phyloP scores from a whole-genome alignment of 257 asterid species.

The Lycium barbarum region DNA sequence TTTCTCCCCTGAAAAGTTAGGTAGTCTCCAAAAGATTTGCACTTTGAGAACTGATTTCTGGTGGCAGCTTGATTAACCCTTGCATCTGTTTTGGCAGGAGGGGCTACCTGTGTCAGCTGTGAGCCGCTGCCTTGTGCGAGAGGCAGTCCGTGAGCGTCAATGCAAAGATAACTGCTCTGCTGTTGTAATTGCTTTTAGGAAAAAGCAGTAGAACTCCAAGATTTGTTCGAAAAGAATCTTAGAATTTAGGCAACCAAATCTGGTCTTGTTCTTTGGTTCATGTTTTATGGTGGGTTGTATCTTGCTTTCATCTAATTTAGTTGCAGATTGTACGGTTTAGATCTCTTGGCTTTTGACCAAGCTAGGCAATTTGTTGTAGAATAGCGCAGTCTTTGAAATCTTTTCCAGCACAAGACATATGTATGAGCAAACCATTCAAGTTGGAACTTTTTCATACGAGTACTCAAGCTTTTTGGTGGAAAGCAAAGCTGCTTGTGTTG shows the following conservation, averaged over 20 bases:
- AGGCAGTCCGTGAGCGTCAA: conserved; percentile 84
- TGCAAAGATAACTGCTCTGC: conserved; percentile 98
- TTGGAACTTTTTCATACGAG: neutral
- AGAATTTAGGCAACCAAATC: conserved; percentile 9
- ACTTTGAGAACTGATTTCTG: neutral
- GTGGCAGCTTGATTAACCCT: neutral
- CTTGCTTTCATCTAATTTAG: neutral
- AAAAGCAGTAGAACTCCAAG: conserved; percentile 31
- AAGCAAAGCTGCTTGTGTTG: neutral
- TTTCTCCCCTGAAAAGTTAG: neutral
- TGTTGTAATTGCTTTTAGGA: conserved; percentile 59
- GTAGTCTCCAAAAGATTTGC: neutral
- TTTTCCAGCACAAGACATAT: neutral
- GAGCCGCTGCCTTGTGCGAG: conserved; percentile 77
- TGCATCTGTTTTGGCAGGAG: conserved; percentile 53
- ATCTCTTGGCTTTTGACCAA: conserved; percentile 15
- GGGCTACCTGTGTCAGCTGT: conserved; percentile 67
- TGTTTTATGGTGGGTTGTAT: neutral
- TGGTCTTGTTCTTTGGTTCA: conserved; percentile 20
- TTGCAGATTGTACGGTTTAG: neutral
- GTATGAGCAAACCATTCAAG: neutral
- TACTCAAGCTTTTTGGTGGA: neutral
- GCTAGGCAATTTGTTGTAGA: conserved; percentile 3
- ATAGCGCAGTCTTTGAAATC: neutral
- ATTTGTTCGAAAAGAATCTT: neutral